phyloP scores from a whole-genome alignment of 1,284 basidiomycete species.

The Naganishia albida region DNA sequence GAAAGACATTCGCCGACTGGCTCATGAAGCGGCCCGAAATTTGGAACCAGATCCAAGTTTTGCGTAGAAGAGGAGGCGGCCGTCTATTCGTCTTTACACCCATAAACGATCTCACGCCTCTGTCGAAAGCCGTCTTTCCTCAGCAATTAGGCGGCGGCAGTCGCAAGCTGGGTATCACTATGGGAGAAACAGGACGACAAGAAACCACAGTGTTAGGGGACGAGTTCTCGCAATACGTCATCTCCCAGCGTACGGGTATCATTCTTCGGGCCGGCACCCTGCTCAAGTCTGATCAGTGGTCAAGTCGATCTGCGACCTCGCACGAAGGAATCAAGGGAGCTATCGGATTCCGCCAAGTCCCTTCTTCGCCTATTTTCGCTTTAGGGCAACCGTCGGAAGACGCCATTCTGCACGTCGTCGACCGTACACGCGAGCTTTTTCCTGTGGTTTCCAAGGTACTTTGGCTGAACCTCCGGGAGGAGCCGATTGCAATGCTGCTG shows the following conservation, averaged over 20 bases:
- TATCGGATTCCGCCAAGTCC: slow-evolving; percentile 89
- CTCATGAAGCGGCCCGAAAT: slow-evolving; percentile 85
- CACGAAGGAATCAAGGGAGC: slow-evolving; percentile 78
- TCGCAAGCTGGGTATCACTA: slow-evolving; percentile 63
- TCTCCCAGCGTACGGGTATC: slow-evolving; percentile 90
- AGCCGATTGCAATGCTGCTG: slow-evolving; percentile 87
- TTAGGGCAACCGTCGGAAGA: slow-evolving; percentile 84
- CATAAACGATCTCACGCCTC: slow-evolving; percentile 76
- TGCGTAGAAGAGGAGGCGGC: slow-evolving; percentile 74
- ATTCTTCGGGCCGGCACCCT: slow-evolving; percentile 84
- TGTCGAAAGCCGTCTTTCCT: slow-evolving; percentile 63
- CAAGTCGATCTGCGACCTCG: slow-evolving; percentile 65
- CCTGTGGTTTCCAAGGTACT: slow-evolving; percentile 67
- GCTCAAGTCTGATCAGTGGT: slow-evolving; percentile 89
- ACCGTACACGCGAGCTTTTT: slow-evolving; percentile 65
- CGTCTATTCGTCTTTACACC: slow-evolving; percentile 84
- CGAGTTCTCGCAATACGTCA: slow-evolving; percentile 89
- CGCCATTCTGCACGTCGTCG: slow-evolving; percentile 82
- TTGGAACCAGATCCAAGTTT: slow-evolving; percentile 84
- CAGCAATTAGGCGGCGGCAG: slow-evolving; percentile 37
- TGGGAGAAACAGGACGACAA: slow-evolving; percentile 66
- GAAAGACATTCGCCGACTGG: slow-evolving; percentile 81
- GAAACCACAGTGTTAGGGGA: slow-evolving; percentile 87
- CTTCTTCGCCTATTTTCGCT: slow-evolving; percentile 81
- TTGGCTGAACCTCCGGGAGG: slow-evolving; percentile 92